Conservation (phyloP, 2,329 filamentous ascomycete genomes). For the Phialophora chinensis region DNA sequence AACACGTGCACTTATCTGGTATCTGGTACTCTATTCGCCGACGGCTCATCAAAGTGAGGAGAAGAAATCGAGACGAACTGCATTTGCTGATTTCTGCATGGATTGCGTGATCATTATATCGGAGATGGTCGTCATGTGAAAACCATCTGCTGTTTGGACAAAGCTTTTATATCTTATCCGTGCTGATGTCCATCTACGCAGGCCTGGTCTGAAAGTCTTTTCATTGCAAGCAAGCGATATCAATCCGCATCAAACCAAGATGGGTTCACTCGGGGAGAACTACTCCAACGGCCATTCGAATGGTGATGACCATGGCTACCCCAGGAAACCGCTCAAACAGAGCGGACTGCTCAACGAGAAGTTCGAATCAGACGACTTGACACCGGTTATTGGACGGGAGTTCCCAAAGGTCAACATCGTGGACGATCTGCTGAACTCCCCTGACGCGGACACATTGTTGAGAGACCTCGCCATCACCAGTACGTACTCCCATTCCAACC, state of each 20-base stretch:
- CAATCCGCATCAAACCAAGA: neutral
- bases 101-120: slow-evolving; percentile 8
- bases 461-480: slow-evolving; percentile 71
- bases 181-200: neutral
- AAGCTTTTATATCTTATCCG: neutral
- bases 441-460: slow-evolving; percentile 68
- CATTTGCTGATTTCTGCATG: slow-evolving; percentile 14
- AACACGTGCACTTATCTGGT: slow-evolving; percentile 4
- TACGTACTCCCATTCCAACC: slow-evolving; percentile 44
- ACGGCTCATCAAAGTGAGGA: neutral
- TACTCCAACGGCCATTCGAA: slow-evolving; percentile 9
- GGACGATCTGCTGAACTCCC: slow-evolving; percentile 63
- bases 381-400: slow-evolving; percentile 59
- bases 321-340: slow-evolving; percentile 45
- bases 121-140: slow-evolving; percentile 4
- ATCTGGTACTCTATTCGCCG: neutral
- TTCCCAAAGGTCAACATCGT: slow-evolving; percentile 51
- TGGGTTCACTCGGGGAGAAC: slow-evolving; percentile 18
- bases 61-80: neutral
- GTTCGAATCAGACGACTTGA: slow-evolving; percentile 57
- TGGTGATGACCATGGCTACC: slow-evolving; percentile 10
- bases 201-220: neutral
- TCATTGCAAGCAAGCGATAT: neutral
- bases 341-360: slow-evolving; percentile 49
- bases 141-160: neutral